Evolutionary conservation across 225 moss, liverwort and hornwort species (phyloP), one percentile per base, ranked within the genome.

Genomic region (Pseudoscleropodium purum): DNA sequence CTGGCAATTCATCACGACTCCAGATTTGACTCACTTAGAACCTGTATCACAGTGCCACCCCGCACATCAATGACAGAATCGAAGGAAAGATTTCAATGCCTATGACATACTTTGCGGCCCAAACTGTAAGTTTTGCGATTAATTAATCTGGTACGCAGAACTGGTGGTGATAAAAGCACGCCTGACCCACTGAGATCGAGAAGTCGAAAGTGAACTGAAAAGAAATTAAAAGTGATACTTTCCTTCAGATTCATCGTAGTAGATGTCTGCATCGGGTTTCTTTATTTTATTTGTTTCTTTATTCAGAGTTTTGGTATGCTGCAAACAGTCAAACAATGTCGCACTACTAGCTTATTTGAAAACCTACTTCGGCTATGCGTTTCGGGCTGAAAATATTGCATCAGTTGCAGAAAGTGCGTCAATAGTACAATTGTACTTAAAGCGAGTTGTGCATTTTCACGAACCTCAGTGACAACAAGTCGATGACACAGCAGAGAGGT

Each of bases 81-180:
- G 29, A 56, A 68, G 56, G 54, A 39, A 84, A 37, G 9, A 68
- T 29, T n/a, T 52, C 24, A 19, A 26, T 31, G 64, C 34, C 24
- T 6, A 10, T 33, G 31, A 13, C 69, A 11, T 81, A 14, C 39
- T 9, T 30, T 39, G 56, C 20, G n/a, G 56, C 39, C 26, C 56
- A 21, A 17, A 27, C 67, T 36, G 66, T 67, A 36, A 37, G 18
- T 36, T 83, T 52, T 67, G 47, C 65, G 34, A 75, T 49, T 62
- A 54, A 49, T 26, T 37, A 17, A 57, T 13, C 14, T 82, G 95
- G 49, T 95, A 90, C n/a, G 96, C 33, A 64, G 47, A 96, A 64
- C 96, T 96, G 51, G 95, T 95, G 84, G 95, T 94, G 91, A 98
- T 96, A 82, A 95, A 95, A 52, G 75, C 96, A 95, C 4, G 97